A percentile compares a stretch with the other conserved stretches of the same genome.
These are phyloP conservation scores for Eremochloa ophiuroides DNA, from an alignment of 176 grass and related monocot species.

Conservation along the genomic window DNA sequence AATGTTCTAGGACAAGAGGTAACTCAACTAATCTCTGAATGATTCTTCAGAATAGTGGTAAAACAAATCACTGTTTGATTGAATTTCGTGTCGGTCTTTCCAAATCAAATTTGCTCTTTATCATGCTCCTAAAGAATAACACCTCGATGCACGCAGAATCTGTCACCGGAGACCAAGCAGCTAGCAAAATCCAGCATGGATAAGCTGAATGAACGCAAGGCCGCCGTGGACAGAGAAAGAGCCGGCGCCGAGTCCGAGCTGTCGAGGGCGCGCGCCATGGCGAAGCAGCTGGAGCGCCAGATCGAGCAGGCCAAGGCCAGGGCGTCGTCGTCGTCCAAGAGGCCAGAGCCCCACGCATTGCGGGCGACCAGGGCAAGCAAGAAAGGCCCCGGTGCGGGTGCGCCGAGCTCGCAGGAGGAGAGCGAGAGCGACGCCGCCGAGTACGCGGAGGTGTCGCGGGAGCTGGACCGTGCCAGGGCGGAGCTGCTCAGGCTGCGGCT, in stretches of 20 bases:
- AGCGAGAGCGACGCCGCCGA: not conserved
- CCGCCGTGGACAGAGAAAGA: conserved; percentile 45
- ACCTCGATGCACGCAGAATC: conserved; percentile 20
- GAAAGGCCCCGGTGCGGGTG: not conserved
- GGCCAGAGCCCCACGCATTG: conserved; percentile 17
- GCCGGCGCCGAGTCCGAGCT: conserved; percentile 56
- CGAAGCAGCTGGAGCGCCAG: conserved; percentile 37
- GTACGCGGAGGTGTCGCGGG: conserved; percentile 37
- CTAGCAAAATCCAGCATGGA: conserved; percentile 37
- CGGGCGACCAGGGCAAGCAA: not conserved
- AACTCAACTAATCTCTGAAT: not conserved
- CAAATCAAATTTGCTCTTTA: not conserved
- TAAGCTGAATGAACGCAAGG: conserved; percentile 47
- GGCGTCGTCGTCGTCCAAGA: conserved; percentile 31
- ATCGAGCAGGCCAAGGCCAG: conserved; percentile 56
- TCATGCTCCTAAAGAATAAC: not conserved
- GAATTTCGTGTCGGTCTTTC: not conserved
- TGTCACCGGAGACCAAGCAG: conserved; percentile 39
- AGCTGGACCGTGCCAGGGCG: conserved; percentile 56
- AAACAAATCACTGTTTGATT: not conserved
- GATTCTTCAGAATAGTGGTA: not conserved
- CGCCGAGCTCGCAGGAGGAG: not conserved
- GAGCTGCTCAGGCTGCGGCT: conserved; percentile 61
- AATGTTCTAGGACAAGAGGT: conserved; percentile 47
- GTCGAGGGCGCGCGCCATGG: conserved; percentile 31